These are phyloP conservation scores for Marchantia paleacea DNA, from an alignment of 225 moss, liverwort and hornwort genomes.

Conservation along the genomic window DNA sequence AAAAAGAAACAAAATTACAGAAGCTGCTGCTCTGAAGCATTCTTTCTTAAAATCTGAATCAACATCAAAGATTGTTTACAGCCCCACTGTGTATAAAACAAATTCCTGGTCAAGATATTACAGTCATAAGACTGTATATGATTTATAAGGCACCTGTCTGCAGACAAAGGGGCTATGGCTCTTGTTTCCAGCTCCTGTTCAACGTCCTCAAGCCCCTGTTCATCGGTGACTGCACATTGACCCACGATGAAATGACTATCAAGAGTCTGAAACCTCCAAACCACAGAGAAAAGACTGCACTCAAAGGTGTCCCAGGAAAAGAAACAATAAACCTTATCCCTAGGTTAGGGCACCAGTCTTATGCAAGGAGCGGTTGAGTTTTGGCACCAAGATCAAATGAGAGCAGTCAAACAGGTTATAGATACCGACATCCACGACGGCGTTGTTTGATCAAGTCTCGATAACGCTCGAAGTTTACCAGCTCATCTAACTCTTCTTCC, in stretches of 20 bases:
- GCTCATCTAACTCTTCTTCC: slow-evolving; percentile 96
- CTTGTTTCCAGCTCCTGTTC: slow-evolving; percentile 92
- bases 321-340: background rate
- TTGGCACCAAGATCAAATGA: slow-evolving; percentile 21
- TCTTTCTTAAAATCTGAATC: background rate
- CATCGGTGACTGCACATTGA: slow-evolving; percentile 59
- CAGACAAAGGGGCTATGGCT: slow-evolving; percentile 61
- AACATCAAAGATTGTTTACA: background rate
- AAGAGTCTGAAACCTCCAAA: background rate
- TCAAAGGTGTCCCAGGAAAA: background rate
- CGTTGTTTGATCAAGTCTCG: slow-evolving; percentile 98
- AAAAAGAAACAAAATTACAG: too few relatives aligned
- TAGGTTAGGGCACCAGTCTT: slow-evolving; percentile 16
- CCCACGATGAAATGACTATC: background rate
- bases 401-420: slow-evolving; percentile 41
- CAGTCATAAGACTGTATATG: background rate
- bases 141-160: slow-evolving; percentile 41
- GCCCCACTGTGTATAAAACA: background rate
- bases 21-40: too few relatives aligned
- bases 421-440: slow-evolving; percentile 72
- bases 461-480: slow-evolving; percentile 99
- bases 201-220: slow-evolving; percentile 90
- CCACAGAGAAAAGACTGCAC: slow-evolving; percentile 1
- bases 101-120: background rate
- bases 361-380: slow-evolving; percentile 16